Evolutionary conservation across 495 filamentous ascomycete species (phyloP).

Genomic region (Penicillium psychrofluorescens): DNA sequence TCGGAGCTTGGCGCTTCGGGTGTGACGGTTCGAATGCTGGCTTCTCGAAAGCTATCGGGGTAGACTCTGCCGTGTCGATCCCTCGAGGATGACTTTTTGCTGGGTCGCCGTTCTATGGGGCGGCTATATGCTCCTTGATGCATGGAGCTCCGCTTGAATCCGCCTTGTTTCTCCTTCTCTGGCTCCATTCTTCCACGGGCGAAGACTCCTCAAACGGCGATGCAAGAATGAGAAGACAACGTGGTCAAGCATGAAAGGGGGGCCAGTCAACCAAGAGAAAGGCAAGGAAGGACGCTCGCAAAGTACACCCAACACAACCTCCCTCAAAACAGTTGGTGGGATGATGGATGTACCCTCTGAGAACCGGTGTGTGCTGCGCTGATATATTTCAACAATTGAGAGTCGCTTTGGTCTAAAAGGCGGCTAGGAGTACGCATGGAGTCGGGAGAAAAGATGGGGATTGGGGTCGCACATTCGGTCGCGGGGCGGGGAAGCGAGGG

Average conservation of each 20-base stretch:
- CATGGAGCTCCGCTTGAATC: slow-evolving; percentile 35
- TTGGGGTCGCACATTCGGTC: slow-evolving; percentile 30
- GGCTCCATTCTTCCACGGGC: slow-evolving; percentile 32
- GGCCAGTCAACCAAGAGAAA: slow-evolving; percentile 15
- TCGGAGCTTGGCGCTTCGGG: slow-evolving; percentile 29
- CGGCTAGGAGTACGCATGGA: slow-evolving; percentile 42
- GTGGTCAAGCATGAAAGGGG: slow-evolving; percentile 6
- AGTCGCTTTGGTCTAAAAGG: slow-evolving; percentile 26
- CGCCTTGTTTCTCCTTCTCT: slow-evolving; percentile 29
- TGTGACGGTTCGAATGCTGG: slow-evolving; percentile 40
- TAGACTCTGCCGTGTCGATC: slow-evolving; percentile 48
- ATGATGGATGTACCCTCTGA: slow-evolving; percentile 5
- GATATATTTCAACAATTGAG: slow-evolving; percentile 29
- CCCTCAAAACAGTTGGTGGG: slow-evolving; percentile 10
- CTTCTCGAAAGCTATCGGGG: slow-evolving; percentile 43
- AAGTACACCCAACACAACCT: slow-evolving; percentile 13
- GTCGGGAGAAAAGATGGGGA: slow-evolving; percentile 20
- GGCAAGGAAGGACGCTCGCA: slow-evolving; percentile 2
- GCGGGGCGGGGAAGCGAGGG: slow-evolving; percentile 18
- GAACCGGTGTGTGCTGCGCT: slow-evolving; percentile 23
- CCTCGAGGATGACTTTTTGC: slow-evolving; percentile 47
- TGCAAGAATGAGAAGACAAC: not conserved
- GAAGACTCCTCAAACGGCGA: slow-evolving; percentile 5
- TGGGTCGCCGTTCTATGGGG: slow-evolving; percentile 41
- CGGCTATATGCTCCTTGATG: slow-evolving; percentile 37